Percentiles rank a stretch among this genome's conserved stretches.
Conservation (phyloP, 495 filamentous ascomycete species). For the Halenospora varia region DNA sequence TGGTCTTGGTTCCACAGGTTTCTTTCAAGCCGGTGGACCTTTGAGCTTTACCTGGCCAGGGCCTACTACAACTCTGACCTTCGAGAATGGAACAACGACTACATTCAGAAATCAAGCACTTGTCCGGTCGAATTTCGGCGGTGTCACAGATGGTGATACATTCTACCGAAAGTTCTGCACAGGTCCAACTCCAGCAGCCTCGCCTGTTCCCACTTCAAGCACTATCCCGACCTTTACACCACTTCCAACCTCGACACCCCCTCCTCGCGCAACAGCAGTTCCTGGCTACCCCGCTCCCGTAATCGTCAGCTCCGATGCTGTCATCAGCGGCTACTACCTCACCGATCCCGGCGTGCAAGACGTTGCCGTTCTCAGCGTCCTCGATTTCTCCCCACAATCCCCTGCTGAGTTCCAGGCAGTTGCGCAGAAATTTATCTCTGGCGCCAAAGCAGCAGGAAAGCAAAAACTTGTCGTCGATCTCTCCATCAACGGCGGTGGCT, state of each 20-base stretch:
- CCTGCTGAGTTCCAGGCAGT: not conserved
- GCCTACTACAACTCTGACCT: conserved; percentile 29
- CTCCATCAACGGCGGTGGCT: conserved; percentile 26
- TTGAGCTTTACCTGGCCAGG: conserved; percentile 17
- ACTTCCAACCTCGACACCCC: not conserved
- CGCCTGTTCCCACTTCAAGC: not conserved
- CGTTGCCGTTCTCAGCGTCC: conserved; percentile 1
- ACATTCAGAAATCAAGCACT: conserved; percentile 29
- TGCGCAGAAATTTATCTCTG: not conserved
- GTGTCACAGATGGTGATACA: conserved; percentile 31
- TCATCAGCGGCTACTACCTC: conserved; percentile 32
- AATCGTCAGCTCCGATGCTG: conserved; percentile 32
- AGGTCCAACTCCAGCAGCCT: not conserved
- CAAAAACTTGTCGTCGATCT: conserved; percentile 27
- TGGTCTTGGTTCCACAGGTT: not conserved
- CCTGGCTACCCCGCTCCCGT: conserved; percentile 44
- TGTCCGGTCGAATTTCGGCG: conserved; percentile 20
- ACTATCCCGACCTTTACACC: not conserved
- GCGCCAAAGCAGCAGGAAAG: conserved; percentile 2
- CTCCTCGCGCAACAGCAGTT: not conserved
- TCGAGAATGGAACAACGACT: conserved; percentile 32
- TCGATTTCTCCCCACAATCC: not conserved
- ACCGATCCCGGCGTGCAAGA: not conserved
- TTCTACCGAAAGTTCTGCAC: conserved; percentile 30
- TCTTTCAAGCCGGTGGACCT: not conserved